phyloP scores from a whole-genome alignment of 345 rosid genomes.

The Camelina hispida region DNA sequence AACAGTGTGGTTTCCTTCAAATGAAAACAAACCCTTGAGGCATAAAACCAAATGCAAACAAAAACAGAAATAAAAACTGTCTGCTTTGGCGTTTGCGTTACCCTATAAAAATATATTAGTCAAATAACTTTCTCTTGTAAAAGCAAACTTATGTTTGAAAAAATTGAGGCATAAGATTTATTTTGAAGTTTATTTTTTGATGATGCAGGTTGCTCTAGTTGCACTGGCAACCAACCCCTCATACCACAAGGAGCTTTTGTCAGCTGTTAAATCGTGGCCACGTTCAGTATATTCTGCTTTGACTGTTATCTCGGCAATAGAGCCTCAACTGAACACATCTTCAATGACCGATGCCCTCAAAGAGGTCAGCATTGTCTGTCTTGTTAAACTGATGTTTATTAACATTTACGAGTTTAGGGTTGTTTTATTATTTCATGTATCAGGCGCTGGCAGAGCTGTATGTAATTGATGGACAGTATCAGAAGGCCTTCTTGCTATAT shows the following conservation, averaged over 20 bases:
- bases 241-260: conserved; percentile 79
- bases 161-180: conserved; percentile 21
- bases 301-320: conserved; percentile 95
- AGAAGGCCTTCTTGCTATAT: conserved; percentile 87
- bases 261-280: conserved; percentile 97
- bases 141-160: not conserved
- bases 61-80: not conserved
- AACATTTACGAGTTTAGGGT: conserved; percentile 26
- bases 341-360: conserved; percentile 94
- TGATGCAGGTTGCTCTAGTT: conserved; percentile 87
- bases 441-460: conserved; percentile 95
- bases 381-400: conserved; percentile 38
- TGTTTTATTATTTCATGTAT: conserved; percentile 32
- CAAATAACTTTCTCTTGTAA: not conserved
- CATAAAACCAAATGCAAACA: not conserved
- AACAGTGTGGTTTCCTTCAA: not conserved
- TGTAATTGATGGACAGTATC: conserved; percentile 82
- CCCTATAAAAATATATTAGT: not conserved
- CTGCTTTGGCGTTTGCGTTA: not conserved
- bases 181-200: conserved; percentile 31
- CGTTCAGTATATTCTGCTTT: conserved; percentile 74
- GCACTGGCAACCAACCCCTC: conserved; percentile 94
- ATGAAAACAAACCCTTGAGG: not conserved
- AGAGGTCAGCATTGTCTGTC: conserved; percentile 62
- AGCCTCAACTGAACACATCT: conserved; percentile 94